phyloP scores from a whole-genome alignment of 73 alveolate species.

The Diophrys sp. region DNA sequence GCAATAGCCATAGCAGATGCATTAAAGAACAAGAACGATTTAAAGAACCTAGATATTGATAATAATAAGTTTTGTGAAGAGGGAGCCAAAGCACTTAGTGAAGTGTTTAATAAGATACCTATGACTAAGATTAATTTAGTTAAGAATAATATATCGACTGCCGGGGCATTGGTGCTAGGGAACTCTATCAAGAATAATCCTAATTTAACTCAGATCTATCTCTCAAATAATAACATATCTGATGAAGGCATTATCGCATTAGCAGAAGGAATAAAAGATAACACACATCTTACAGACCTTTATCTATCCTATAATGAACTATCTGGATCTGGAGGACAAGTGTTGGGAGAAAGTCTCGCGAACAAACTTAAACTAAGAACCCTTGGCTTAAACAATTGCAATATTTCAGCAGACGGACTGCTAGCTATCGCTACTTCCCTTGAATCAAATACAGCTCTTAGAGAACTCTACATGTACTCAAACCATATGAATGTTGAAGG shows the following conservation, averaged over 20 bases:
- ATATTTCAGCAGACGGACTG: constrained; percentile 18
- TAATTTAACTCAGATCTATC: constrained; percentile 42
- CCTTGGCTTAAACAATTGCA: constrained; percentile 55
- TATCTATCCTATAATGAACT: constrained; percentile 56
- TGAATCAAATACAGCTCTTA: constrained; percentile 33
- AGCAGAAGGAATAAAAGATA: constrained; percentile 42
- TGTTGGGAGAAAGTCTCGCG: constrained; percentile 14
- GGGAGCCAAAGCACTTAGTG: constrained; percentile 39
- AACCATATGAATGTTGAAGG: constrained; percentile 40
- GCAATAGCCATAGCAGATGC: constrained; percentile 49
- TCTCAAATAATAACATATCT: constrained; percentile 44
- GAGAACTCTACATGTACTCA: constrained; percentile 51
- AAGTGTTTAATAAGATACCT: constrained; percentile 47
- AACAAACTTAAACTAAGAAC: constrained; percentile 32
- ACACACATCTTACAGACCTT: constrained; percentile 52
- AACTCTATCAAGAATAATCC: constrained; percentile 20
- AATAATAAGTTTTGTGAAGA: constrained; percentile 55
- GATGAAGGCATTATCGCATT: constrained; percentile 24
- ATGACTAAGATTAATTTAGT: constrained; percentile 41
- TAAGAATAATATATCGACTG: constrained; percentile 35
- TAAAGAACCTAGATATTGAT: constrained; percentile 57
- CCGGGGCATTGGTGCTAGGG: constrained; percentile 40
- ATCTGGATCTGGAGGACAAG: constrained; percentile 24
- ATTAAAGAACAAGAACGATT: constrained; percentile 33
- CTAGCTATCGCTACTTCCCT: constrained; percentile 33